phyloP scores from a whole-genome alignment of 2,329 filamentous ascomycete genomes.

The Rutstroemia sp. region DNA sequence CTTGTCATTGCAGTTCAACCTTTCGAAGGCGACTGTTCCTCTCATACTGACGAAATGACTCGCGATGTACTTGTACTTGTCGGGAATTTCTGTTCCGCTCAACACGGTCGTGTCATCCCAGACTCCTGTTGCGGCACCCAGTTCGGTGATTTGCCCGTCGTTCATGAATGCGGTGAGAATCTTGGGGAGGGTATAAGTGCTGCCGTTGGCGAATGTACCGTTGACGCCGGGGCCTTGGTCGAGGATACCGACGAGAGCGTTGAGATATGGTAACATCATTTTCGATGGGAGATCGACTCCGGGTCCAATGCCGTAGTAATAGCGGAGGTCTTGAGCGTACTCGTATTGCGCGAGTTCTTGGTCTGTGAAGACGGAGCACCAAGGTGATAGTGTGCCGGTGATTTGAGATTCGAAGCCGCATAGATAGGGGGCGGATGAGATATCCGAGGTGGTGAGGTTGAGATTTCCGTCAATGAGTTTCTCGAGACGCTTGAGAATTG shows the following conservation, averaged over 20 bases:
- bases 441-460: slow-evolving; percentile 44
- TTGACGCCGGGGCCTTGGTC: slow-evolving; percentile 41
- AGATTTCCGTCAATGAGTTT: slow-evolving; percentile 37
- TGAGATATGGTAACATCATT: slow-evolving; percentile 55
- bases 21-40: slow-evolving; percentile 55
- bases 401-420: slow-evolving; percentile 67
- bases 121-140: slow-evolving; percentile 51
- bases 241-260: slow-evolving; percentile 46
- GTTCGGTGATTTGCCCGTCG: slow-evolving; percentile 57
- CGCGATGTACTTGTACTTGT: slow-evolving; percentile 44
- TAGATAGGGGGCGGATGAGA: slow-evolving; percentile 56
- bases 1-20: not conserved
- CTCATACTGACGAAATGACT: slow-evolving; percentile 54
- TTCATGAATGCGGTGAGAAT: slow-evolving; percentile 57
- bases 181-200: slow-evolving; percentile 43
- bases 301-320: slow-evolving; percentile 58
- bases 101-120: slow-evolving; percentile 38
- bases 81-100: slow-evolving; percentile 37
- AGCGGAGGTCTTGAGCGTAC: slow-evolving; percentile 60
- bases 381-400: slow-evolving; percentile 51
- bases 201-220: slow-evolving; percentile 40
- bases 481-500: not conserved
- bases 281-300: slow-evolving; percentile 45
- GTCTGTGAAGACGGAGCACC: slow-evolving; percentile 54
- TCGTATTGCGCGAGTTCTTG: slow-evolving; percentile 57